A percentile compares a stretch with the other conserved stretches of the same genome.
phyloP scores from a whole-genome alignment of 2,329 filamentous ascomycete genomes.

The Arthrobotrys conoides region DNA sequence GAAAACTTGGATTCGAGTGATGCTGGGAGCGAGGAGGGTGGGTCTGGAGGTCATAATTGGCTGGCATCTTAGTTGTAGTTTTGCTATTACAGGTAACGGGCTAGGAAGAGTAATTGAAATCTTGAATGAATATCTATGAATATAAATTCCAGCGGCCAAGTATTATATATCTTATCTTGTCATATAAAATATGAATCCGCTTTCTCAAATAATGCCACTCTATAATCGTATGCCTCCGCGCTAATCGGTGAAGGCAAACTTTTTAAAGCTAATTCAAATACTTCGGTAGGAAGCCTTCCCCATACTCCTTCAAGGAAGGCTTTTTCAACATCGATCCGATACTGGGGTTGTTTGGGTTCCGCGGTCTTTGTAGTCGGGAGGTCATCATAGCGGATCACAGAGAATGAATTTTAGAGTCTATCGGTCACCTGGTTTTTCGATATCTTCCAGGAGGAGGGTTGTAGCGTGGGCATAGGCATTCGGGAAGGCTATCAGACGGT shows the following conservation, averaged over 20 bases:
- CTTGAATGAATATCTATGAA: too few relatives aligned
- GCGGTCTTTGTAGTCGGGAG: constrained; percentile 8
- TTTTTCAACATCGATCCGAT: background rate
- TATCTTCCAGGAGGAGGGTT: constrained; percentile 70
- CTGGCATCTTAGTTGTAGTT: too few relatives aligned
- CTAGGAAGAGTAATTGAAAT: too few relatives aligned
- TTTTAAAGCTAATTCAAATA: background rate
- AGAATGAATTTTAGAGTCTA: constrained; percentile 74
- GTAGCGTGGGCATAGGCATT: constrained; percentile 71
- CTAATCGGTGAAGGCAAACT: background rate
- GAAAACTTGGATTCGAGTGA: too few relatives aligned
- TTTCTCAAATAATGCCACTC: too few relatives aligned
- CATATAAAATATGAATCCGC: too few relatives aligned
- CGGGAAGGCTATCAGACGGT: constrained; percentile 73
- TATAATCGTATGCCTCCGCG: background rate
- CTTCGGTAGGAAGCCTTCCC: background rate
- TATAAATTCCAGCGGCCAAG: too few relatives aligned
- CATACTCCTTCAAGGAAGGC: background rate
- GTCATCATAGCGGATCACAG: constrained; percentile 70
- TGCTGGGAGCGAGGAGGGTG: too few relatives aligned
- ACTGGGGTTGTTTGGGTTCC: constrained; percentile 5
- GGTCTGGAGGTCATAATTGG: too few relatives aligned
- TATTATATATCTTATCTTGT: too few relatives aligned
- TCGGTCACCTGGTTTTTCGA: constrained; percentile 71
- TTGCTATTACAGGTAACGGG: too few relatives aligned